Evolutionary conservation across 148 eudicot genomes (phyloP).

Genomic region (Dysphania ambrosioides): DNA sequence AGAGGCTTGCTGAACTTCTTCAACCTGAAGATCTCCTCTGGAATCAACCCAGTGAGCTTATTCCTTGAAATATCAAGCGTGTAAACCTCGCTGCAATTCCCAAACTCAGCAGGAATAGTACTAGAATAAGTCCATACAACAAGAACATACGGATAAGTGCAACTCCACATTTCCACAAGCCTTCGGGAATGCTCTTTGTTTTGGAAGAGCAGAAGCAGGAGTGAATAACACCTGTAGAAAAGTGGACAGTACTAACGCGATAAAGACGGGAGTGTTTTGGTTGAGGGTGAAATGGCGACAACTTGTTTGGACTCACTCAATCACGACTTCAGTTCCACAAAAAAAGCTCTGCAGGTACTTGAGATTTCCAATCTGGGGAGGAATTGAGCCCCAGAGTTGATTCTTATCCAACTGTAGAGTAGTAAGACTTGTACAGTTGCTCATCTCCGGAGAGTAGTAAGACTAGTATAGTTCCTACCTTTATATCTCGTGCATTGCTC

Average conservation of each 20-base stretch:
- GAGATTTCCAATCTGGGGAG: slow-evolving; percentile 60
- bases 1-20: slow-evolving; percentile 73
- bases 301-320: slow-evolving; percentile 19
- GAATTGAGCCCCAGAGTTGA: slow-evolving; percentile 69
- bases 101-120: slow-evolving; percentile 64
- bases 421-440: slow-evolving; percentile 75
- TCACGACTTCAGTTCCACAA: slow-evolving; percentile 81
- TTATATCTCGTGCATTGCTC: too few relatives aligned
- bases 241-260: slow-evolving; percentile 8
- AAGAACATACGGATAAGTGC: too few relatives aligned
- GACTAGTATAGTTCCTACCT: too few relatives aligned
- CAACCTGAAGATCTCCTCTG: slow-evolving; percentile 70
- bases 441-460: slow-evolving; percentile 55
- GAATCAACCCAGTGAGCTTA: slow-evolving; percentile 75
- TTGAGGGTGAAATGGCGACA: slow-evolving; percentile 28
- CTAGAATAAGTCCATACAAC: too few relatives aligned
- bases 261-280: slow-evolving; percentile 23
- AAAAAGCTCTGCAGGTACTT: slow-evolving; percentile 71
- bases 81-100: slow-evolving; percentile 70
- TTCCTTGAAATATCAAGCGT: slow-evolving; percentile 78
- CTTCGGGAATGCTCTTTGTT: too few relatives aligned
- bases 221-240: too few relatives aligned
- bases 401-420: slow-evolving; percentile 84
- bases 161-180: too few relatives aligned
- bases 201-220: too few relatives aligned